Base-by-base conservation (phyloP, 2,329 filamentous ascomycete species). In the Conoideocrella luteorostrata region DNA sequence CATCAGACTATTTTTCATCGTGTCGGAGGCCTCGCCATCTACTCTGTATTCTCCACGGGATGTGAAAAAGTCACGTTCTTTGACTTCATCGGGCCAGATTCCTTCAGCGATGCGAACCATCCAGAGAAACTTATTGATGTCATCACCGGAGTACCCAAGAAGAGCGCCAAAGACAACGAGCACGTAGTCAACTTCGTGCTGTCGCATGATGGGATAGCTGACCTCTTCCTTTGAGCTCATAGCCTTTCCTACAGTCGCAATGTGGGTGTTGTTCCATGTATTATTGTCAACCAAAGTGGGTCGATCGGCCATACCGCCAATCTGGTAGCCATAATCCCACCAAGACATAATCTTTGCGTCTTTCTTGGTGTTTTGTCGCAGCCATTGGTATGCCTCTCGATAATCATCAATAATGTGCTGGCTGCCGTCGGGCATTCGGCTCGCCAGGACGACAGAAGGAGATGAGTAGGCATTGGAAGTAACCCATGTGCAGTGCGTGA, bases 311-410 rank as follows among this genome's bases (percentile, higher is more conserved):
- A 98, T 98, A 54, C 93, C 93, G 70, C 93, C 93, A 66, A 98
- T 98, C 70, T 98, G 93, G 72, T 98, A 98, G 52, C 93, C 93
- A 60, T 98, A 98, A 64, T 98, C 93, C 93, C 93, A 98, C 93
- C 93, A 98, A 2, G 90, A 93, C 91, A 97, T 97, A 62, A 98
- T 86, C 77, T 97, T 98, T 61, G 94, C 90, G 57, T 96, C 87
- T 53, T 91, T 79, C 48, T 84, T 77, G 9, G 94, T 98, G 73
- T 98, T 98, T 68, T 98, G 93, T 51, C 93, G 86, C 39, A 98
- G 82, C 93, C 93, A 98, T 71, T 98, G 95, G 71, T 98, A 98
- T 2, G 93, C 93, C 76, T 98, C 93, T 61, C 93, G 86, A 71
- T 98, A 98, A 66, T 98, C 93, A 61, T 98, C 93, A 58, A 98